phyloP scores from a whole-genome alignment of 2,329 filamentous ascomycete genomes.

The Meredithiella fracta region DNA sequence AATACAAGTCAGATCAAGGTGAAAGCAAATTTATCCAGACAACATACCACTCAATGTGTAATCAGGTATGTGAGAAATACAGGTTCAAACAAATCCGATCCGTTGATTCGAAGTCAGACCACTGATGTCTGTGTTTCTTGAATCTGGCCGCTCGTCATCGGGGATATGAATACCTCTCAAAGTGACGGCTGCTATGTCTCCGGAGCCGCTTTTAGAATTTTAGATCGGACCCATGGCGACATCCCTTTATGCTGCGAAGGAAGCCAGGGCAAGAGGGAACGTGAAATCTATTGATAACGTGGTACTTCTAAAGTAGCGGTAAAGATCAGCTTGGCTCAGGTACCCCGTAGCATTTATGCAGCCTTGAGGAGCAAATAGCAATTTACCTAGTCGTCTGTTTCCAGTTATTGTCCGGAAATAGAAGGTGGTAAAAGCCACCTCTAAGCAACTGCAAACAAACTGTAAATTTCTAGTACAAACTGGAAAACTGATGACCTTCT shows the following conservation, averaged over 20 bases:
- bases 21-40: no score
- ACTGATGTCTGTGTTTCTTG: no score
- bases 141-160: no score
- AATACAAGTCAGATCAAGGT: neutral
- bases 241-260: neutral
- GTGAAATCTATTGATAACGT: conserved; percentile 3
- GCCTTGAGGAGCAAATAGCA: conserved; percentile 3
- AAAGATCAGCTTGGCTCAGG: conserved; percentile 9
- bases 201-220: neutral
- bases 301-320: conserved; percentile 7
- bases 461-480: neutral
- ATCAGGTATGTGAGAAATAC: no score
- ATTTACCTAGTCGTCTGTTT: neutral
- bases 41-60: no score
- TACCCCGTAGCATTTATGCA: conserved; percentile 9
- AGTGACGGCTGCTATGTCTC: no score
- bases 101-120: no score
- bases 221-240: neutral
- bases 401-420: neutral
- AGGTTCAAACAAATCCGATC: no score
- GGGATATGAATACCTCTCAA: no score
- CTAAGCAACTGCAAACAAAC: neutral
- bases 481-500: no score
- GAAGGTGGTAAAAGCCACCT: no score
- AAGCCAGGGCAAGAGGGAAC: neutral